Evolutionary conservation across 768 basidiomycete species (phyloP), one percentile per base, ranked within the genome.

Genomic region (Leccinellum albellum): DNA sequence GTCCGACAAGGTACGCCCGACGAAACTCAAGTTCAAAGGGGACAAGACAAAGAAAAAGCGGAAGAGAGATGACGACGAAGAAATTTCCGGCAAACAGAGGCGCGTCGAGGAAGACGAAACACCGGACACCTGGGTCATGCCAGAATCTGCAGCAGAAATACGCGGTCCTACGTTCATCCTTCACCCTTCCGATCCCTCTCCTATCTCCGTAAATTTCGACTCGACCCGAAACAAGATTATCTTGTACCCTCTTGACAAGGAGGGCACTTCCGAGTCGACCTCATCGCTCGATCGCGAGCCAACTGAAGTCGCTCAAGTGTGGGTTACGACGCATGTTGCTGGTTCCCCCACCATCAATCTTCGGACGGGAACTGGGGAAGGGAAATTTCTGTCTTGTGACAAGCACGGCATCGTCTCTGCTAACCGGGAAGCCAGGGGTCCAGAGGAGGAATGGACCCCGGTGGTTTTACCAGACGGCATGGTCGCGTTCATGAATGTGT

Each of bases 401-500:
- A 80, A 86, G 59, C 85, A 91, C 64, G 94, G 94, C 7, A 76
- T 93, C 20, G 87, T 96, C 14, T 83, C 87, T 61, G 87, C 89
- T 45, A 88, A 91, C 67, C 79, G 90, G 47, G 94, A 97, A 66
- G 94, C 94, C 26, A 82, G 94, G 31, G 94, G 94, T 2, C 89
- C 91, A 4, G 91, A 96, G 71, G 94, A 97, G 71, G 94, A 95
- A 72, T 97, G 93, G 91, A 89, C 88, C 3, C 88, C 93, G 15
- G 82, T 92, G 24, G 76, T 94, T 55, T 72, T 91, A 23, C 84
- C 89, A 10, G 90, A 89, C 57, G 91, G 90, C 42, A 91, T 93
- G 87, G 84, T 89, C 49, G 88, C 90, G 7, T 88, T 94, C 68
- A 86, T 86, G 84, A 93, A 87, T 71, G 79, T 91, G 10, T 94